Conservation (phyloP, 148 eudicot species). For the Fagopyrum tataricum region DNA sequence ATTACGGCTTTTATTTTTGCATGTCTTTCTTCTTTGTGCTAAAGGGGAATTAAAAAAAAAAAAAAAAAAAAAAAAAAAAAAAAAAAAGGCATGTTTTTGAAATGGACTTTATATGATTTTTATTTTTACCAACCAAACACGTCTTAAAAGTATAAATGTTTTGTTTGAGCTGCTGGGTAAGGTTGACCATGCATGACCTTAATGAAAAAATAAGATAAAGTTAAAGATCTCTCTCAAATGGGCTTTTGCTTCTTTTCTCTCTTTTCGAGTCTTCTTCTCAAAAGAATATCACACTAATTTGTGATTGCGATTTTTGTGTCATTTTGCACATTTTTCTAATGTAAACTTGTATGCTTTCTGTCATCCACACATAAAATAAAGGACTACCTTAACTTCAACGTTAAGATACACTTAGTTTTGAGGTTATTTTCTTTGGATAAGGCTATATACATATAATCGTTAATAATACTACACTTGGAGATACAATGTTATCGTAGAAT, state of each 20-base stretch:
- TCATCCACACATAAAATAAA: too few species aligned
- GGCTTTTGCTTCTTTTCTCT: conserved; percentile 10
- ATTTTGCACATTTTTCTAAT: neutral
- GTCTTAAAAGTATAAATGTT: conserved; percentile 11
- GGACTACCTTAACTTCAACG: too few species aligned
- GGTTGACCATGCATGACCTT: conserved; percentile 13
- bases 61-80: neutral
- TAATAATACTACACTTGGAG: too few species aligned
- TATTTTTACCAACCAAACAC: conserved; percentile 7
- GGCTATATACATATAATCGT: too few species aligned
- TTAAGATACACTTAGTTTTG: too few species aligned
- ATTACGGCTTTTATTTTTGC: conserved; percentile 4
- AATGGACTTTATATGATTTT: conserved; percentile 9
- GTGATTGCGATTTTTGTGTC: too few species aligned
- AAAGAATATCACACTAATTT: conserved; percentile 11
- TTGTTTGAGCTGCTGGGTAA: conserved; percentile 5
- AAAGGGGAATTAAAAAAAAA: conserved; percentile 3
- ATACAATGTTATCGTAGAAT: too few species aligned
- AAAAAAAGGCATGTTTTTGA: conserved; percentile 1
- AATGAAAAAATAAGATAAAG: neutral
- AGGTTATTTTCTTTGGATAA: too few species aligned
- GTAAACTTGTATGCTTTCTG: too few species aligned
- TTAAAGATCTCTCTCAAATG: conserved; percentile 11
- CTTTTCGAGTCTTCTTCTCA: conserved; percentile 10
- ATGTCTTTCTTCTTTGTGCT: conserved; percentile 4